Evolutionary conservation across 1,284 basidiomycete genomes (phyloP), one percentile per base, ranked within the genome.

Genomic region (Fomitiporia mediterranea): DNA sequence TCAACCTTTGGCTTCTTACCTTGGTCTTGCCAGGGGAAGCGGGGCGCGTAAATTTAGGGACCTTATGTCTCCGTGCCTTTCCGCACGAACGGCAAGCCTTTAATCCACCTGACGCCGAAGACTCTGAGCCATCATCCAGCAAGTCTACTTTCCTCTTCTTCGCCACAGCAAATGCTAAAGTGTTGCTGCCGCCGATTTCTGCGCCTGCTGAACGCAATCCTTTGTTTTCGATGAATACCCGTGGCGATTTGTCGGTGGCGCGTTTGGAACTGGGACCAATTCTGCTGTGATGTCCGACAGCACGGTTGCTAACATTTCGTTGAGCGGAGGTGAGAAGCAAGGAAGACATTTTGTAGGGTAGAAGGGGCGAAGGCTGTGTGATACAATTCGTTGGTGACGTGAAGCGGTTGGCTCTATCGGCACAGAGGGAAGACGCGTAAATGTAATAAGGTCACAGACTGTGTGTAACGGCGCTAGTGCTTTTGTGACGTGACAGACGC

Each of bases 121-220:
- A 4, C 28, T 42, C 46, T 25, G 54, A 25, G 11, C 17, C 17
- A 21, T 51, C 49, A 11, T 56, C 55, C 15, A 56, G 13, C 17
- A 42, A 27, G 15, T 34, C 46, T 17, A 35, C 23, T 34, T 56
- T 56, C 49, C 55, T 56, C 49, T 56, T 56, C 27, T 34, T 56
- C 17, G 35, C 30, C n/a, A n/a, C n/a, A n/a, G n/a, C n/a, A n/a
- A n/a, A n/a, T n/a, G n/a, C n/a, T n/a, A n/a, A n/a, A n/a, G n/a
- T n/a, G n/a, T n/a, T n/a, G n/a, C n/a, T n/a, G 35, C 13, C 35
- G 35, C 17, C 35, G 35, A 13, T 37, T 3, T 37, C 35, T 15
- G 47, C 40, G 38, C 42, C 47, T 19, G 35, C 35, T 25, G 47
- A 55, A 25, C 25, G 54, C 6, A 47, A 28, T 40, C 54, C 42